Evolutionary conservation across 1,284 basidiomycete genomes (phyloP).

Genomic region (Papiliotrema terrestris): DNA sequence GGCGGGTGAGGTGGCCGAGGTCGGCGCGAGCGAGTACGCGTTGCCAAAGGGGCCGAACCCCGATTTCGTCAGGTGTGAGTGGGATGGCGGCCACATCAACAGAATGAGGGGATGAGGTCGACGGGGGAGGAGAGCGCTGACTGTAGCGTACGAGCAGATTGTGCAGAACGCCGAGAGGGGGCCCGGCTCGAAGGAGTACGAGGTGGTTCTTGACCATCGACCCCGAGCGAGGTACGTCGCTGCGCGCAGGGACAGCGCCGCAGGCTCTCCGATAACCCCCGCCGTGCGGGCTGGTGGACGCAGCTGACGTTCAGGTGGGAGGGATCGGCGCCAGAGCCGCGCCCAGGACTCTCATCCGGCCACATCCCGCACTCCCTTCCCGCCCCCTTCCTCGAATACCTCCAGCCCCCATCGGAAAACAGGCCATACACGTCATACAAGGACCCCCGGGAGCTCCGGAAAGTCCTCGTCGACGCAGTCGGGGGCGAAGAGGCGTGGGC

Average conservation of each 20-base stretch:
- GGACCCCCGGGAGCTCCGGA: slow-evolving; percentile 57
- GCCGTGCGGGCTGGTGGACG: no score
- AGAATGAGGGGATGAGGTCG: no score
- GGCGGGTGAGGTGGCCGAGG: slow-evolving; percentile 41
- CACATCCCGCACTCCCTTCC: slow-evolving; percentile 88
- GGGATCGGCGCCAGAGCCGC: slow-evolving; percentile 83
- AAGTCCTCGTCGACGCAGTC: slow-evolving; percentile 58
- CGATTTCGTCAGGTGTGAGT: slow-evolving; percentile 60
- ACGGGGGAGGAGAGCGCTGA: neutral
- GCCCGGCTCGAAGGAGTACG: slow-evolving; percentile 54
- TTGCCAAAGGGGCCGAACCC: slow-evolving; percentile 49
- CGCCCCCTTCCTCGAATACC: slow-evolving; percentile 76
- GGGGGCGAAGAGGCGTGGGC: slow-evolving; percentile 51
- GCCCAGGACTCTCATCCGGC: slow-evolving; percentile 79
- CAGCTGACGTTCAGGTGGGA: slow-evolving; percentile 57
- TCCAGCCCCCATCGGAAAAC: slow-evolving; percentile 51
- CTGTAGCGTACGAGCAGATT: slow-evolving; percentile 75
- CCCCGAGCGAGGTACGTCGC: slow-evolving; percentile 63
- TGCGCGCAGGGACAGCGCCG: neutral
- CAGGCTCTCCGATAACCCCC: no score
- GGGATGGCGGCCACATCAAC: no score
- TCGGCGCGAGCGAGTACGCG: slow-evolving; percentile 24
- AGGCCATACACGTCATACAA: slow-evolving; percentile 56
- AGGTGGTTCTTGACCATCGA: slow-evolving; percentile 84
- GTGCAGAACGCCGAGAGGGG: slow-evolving; percentile 60